These are phyloP conservation scores for Achaetomiella virescens DNA, from an alignment of 495 filamentous ascomycete species.

Conservation along the genomic window DNA sequence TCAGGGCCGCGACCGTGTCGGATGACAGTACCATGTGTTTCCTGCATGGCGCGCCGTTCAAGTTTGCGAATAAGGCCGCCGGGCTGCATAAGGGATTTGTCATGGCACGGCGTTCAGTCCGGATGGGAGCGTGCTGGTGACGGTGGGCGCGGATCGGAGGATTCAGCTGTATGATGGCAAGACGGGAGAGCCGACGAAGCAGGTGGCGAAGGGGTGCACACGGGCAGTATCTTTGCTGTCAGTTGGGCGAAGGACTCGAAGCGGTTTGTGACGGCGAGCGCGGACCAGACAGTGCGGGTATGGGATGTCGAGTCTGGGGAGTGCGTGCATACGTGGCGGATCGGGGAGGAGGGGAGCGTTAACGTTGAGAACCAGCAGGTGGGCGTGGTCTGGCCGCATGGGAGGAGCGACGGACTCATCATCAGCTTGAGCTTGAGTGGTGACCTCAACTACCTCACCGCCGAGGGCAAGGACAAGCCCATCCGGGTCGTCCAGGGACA, in stretches of 20 bases:
- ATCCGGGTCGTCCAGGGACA: constrained; percentile 78
- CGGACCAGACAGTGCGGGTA: constrained; percentile 83
- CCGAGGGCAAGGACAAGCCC: constrained; percentile 60
- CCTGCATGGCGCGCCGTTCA: constrained; percentile 89
- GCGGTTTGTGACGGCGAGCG: constrained; percentile 82
- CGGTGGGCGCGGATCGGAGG: constrained; percentile 78
- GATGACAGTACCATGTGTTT: constrained; percentile 88
- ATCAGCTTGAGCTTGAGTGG: constrained; percentile 84
- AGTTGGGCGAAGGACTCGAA: constrained; percentile 89
- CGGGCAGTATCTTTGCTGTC: constrained; percentile 85
- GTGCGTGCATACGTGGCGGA: constrained; percentile 70
- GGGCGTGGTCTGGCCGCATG: constrained; percentile 85
- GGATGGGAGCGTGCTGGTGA: constrained; percentile 76
- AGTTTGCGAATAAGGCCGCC: constrained; percentile 70
- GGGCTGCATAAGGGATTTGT: constrained; percentile 83
- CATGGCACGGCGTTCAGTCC: constrained; percentile 82
- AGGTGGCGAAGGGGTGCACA: constrained; percentile 75
- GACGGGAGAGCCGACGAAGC: constrained; percentile 71
- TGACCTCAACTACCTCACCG: constrained; percentile 85
- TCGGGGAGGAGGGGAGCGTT: constrained; percentile 73
- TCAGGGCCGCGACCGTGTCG: constrained; percentile 83
- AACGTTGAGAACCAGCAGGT: constrained; percentile 84
- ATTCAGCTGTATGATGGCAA: constrained; percentile 96
- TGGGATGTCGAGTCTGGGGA: constrained; percentile 83
- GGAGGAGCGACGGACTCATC: constrained; percentile 74